Conservation (phyloP, 2,329 filamentous ascomycete species). For the Ophiostoma ulmi region DNA sequence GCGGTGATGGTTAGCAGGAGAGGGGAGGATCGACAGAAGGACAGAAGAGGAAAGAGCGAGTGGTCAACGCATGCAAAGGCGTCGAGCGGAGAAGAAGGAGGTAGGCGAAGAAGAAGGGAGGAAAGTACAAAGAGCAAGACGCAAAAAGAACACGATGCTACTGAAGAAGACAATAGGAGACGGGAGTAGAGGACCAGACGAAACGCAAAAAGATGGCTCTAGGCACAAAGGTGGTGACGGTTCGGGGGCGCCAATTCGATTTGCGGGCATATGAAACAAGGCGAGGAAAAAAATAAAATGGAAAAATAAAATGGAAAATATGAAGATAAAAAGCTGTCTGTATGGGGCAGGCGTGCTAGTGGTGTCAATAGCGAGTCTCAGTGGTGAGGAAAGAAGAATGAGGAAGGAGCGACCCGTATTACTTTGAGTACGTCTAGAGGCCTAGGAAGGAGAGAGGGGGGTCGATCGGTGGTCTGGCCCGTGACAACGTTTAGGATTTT, state of each 20-base stretch:
- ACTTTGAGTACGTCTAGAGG: too few relatives aligned
- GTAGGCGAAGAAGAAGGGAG: conserved; percentile 17
- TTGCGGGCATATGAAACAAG: conserved; percentile 37
- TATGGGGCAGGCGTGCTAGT: neutral
- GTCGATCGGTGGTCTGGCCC: conserved; percentile 37
- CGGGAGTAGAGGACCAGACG: neutral
- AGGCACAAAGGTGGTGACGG: conserved; percentile 18
- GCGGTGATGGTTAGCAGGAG: conserved; percentile 7
- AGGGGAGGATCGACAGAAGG: conserved; percentile 9
- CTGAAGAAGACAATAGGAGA: conserved; percentile 25
- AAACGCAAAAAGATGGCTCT: conserved; percentile 14
- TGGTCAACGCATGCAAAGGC: conserved; percentile 12
- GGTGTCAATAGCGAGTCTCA: conserved; percentile 1
- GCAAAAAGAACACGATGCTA: conserved; percentile 14
- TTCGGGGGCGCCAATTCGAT: conserved; percentile 22
- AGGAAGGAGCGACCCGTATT: too few relatives aligned
- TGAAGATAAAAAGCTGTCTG: conserved; percentile 7
- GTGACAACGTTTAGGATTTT: conserved; percentile 38
- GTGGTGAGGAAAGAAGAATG: neutral
- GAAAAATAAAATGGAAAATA: conserved; percentile 11
- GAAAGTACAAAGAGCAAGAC: conserved; percentile 20
- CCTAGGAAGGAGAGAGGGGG: conserved; percentile 27
- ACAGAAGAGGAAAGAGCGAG: conserved; percentile 12
- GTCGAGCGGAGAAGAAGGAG: conserved; percentile 14
- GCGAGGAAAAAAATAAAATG: conserved; percentile 29